A percentile compares a stretch with the other conserved stretches of the same genome.
These are phyloP conservation scores for Dothiorella sarmentorum DNA, from an alignment of 2,329 filamentous ascomycete species.

Conservation along the genomic window DNA sequence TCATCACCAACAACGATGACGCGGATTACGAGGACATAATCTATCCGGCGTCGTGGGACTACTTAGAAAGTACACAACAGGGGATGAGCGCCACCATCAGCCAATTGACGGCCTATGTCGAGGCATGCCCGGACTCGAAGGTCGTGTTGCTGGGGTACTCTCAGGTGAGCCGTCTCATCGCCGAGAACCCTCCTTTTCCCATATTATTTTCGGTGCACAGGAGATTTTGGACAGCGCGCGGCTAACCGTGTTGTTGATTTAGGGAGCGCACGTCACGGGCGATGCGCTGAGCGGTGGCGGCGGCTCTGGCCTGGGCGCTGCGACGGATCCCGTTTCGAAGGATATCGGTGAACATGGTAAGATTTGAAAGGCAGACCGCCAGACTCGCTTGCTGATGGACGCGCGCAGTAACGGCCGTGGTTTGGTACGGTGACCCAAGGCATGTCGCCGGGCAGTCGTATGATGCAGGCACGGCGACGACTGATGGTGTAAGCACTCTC, in stretches of 20 bases:
- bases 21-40: slow-evolving; percentile 13
- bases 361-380: slow-evolving; percentile 12
- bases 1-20: slow-evolving; percentile 6
- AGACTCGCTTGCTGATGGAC: slow-evolving; percentile 1
- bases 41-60: slow-evolving; percentile 2
- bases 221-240: slow-evolving; percentile 8
- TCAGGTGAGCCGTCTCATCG: slow-evolving; percentile 7
- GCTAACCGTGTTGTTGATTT: slow-evolving; percentile 14
- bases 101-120: slow-evolving; percentile 11
- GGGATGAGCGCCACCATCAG: slow-evolving; percentile 3
- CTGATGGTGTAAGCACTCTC: neutral
- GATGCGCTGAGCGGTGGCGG: slow-evolving; percentile 14
- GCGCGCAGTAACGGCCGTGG: slow-evolving; percentile 8
- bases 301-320: slow-evolving; percentile 8
- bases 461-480: slow-evolving; percentile 2
- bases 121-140: slow-evolving; percentile 8
- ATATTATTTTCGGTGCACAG: slow-evolving; percentile 10
- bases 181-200: slow-evolving; percentile 14
- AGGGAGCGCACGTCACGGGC: slow-evolving; percentile 17
- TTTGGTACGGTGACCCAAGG: slow-evolving; percentile 11
- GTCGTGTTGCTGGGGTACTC: slow-evolving; percentile 10
- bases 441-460: slow-evolving; percentile 4
- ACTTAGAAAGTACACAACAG: neutral
- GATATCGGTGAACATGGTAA: slow-evolving; percentile 13
- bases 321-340: slow-evolving; percentile 10